phyloP scores from a whole-genome alignment of 2,329 filamentous ascomycete genomes.

The Penicillium occitanis region DNA sequence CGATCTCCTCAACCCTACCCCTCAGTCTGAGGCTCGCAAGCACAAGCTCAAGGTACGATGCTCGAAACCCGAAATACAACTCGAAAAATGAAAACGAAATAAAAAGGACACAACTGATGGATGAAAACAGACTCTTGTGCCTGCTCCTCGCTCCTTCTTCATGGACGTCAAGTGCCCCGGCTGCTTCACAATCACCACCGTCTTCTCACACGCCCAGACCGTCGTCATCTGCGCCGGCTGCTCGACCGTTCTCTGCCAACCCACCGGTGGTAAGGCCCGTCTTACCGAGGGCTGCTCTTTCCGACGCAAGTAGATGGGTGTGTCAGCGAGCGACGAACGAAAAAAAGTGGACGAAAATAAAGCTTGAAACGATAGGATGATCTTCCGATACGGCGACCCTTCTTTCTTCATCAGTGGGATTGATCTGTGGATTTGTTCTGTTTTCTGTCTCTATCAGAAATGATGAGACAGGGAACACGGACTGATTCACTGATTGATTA shows the following conservation, averaged over 20 bases:
- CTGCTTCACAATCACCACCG: conserved; percentile 99
- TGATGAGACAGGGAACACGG: not conserved
- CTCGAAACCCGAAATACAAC: not conserved
- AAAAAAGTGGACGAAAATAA: conserved; percentile 23
- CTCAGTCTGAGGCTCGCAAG: conserved; percentile 98
- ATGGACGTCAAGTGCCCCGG: conserved; percentile 99
- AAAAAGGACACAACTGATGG: not conserved
- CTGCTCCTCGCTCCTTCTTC: conserved; percentile 98
- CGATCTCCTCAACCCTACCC: conserved; percentile 98
- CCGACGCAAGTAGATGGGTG: conserved; percentile 84
- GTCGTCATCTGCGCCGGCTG: conserved; percentile 99
- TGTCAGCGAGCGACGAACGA: not conserved
- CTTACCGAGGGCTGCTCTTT: conserved; percentile 99
- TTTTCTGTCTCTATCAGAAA: not conserved
- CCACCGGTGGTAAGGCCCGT: conserved; percentile 97
- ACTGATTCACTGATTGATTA: not conserved
- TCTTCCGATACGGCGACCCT: conserved; percentile 9
- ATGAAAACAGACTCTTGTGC: conserved; percentile 74
- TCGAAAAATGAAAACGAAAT: too few species aligned
- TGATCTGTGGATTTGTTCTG: not conserved
- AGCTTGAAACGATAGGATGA: conserved; percentile 11
- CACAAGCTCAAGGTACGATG: conserved; percentile 98
- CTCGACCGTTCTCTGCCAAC: conserved; percentile 99
- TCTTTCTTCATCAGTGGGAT: conserved; percentile 4
- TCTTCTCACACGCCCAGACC: conserved; percentile 99